Percentiles rank a stretch among this genome's conserved stretches.
These are phyloP conservation scores for Cercospora brassicicola DNA, from an alignment of 2,329 filamentous ascomycete species.

Conservation along the genomic window DNA sequence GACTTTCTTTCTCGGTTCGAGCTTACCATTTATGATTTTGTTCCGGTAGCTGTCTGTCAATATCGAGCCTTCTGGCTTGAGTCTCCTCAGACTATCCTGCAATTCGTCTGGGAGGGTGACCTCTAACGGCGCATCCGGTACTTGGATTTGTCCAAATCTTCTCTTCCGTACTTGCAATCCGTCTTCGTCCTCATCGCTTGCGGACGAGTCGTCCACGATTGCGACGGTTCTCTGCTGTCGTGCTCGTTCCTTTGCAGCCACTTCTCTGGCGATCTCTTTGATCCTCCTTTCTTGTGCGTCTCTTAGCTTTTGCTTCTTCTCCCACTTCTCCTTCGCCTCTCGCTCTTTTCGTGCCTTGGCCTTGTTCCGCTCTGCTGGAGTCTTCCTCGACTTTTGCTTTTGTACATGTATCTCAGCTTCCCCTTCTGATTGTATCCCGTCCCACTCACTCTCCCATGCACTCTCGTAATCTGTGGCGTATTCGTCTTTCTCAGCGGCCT, in stretches of 20 bases:
- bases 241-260: conserved; percentile 59
- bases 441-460: conserved; percentile 84
- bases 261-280: conserved; percentile 66
- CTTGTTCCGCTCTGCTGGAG: conserved; percentile 80
- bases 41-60: conserved; percentile 89
- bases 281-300: conserved; percentile 70
- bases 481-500: conserved; percentile 70
- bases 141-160: conserved; percentile 68
- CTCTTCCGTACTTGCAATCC: conserved; percentile 61
- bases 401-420: conserved; percentile 64
- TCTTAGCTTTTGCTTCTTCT: conserved; percentile 70
- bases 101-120: conserved; percentile 53
- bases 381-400: conserved; percentile 83
- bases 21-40: conserved; percentile 81
- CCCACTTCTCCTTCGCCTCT: conserved; percentile 73
- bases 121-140: conserved; percentile 66
- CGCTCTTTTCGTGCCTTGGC: conserved; percentile 85
- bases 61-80: conserved; percentile 92
- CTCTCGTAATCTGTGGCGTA: conserved; percentile 65
- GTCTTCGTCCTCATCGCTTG: conserved; percentile 37
- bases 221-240: conserved; percentile 16
- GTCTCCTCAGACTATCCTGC: conserved; percentile 50
- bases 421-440: conserved; percentile 53
- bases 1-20: conserved; percentile 78
- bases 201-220: conserved; percentile 8